Base-by-base conservation (phyloP, 1,284 basidiomycete genomes). In the Rhodotorula glutinis region DNA sequence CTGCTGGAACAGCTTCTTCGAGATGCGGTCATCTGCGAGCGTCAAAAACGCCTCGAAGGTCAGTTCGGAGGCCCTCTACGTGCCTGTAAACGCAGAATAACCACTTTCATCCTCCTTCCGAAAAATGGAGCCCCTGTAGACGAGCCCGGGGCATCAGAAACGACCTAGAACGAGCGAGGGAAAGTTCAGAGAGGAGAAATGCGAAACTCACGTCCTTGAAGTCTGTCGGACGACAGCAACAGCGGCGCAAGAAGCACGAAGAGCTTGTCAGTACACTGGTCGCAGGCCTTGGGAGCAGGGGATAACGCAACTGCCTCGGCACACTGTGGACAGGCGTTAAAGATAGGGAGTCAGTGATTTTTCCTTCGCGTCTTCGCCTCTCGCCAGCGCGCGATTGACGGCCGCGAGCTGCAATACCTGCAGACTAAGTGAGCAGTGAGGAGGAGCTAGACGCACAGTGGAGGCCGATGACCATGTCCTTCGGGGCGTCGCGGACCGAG, bases 391-490 rank as follows among this genome's bases (percentile, higher is more conserved):
- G n/a, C n/a, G n/a, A n/a, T n/a, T n/a, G n/a, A n/a, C 11, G 17
- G 17, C 41, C 41, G 11, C 41, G 41, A 43, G 11, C 17, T 9
- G 41, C 9, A 17, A 43, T 43, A 43, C 17, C 41, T 43, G 9
- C 41, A 17, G 41, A 43, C 41, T 17, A 10, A 9, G 41, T 9
- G 41, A 38, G 14, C 11, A 9, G 33, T 40, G 23, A 5, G 11
- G 13, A 13, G 21, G 10, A 40, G 11, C 89, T 91, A 72, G 90
- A 83, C 53, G 23, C n/a, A 55, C 53, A 47, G 77, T 92, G 90
- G 40, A 91, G 78, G 16, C 88, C 85, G 40, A 87, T 79, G 49
- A 79, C 83, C 80, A 92, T 82, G 79, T 90, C 88, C 44, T 73
- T 73, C 1, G 87, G 87, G 51, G 84, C 83, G 60, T 79, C 81